Evolutionary conservation across 495 filamentous ascomycete species (phyloP), one percentile per base, ranked within the genome.

Genomic region (Penicillium manginii): DNA sequence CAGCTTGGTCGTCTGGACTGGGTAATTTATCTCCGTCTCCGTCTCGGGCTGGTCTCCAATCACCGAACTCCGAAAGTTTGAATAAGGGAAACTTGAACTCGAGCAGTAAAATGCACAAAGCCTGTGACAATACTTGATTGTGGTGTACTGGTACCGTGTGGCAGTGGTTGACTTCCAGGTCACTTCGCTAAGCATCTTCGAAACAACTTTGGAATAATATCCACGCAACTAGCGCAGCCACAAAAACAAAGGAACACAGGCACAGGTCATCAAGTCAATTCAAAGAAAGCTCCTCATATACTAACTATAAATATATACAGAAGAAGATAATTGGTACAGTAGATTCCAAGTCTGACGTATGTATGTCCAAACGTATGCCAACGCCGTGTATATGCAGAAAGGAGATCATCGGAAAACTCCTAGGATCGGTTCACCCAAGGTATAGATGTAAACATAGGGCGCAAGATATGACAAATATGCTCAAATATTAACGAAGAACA

Each of bases 351-450:
- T 51, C 50, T 32, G 22, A 58, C 10, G 32, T 50, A 58, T 58
- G 51, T 23, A 18, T 29, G 26, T 29, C 26, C 26, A 29, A 29
- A 29, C 26, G 26, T 54, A 42, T 59, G 40, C 52, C 50, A 67
- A 72, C 70, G 64, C 69, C 64, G 47, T 50, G 54, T 58, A 60
- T 61, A 67, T 68, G 60, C 63, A 69, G 51, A 50, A 58, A 54
- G 47, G 26, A 40, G 19, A 19, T 17, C n/a, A 12, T n/a, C 17
- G 17, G 58, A 19, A 48, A 48, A 35, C n/a, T 7, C 18, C 45
- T 48, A 15, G 29, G 33, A 21, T 48, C 35, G 23, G 17, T n/a
- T 43, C 40, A 18, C 17, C 46, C 51, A 21, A 39, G 52, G 33
- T 60, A 35, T 21, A 47, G n/a, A 22, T 49, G 8, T n/a, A 53